Evolutionary conservation across 257 asterid species (phyloP).

Genomic region (Solanum commersonii): DNA sequence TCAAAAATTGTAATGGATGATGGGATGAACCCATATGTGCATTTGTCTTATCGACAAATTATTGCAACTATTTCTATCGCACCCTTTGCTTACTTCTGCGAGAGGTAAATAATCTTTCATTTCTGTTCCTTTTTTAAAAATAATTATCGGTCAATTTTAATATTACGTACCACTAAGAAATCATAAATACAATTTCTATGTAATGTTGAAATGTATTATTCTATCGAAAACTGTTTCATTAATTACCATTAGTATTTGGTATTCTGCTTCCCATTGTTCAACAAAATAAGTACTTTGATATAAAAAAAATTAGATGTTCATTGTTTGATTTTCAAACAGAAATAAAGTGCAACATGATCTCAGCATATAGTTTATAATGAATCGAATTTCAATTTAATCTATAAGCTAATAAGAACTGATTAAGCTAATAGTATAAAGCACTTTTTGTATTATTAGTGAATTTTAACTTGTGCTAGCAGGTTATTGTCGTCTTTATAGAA

Average conservation of each 20-base stretch:
- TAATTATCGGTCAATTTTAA: too few species aligned
- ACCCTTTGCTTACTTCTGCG: slow-evolving; percentile 73
- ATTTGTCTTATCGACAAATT: slow-evolving; percentile 76
- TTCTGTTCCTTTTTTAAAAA: neutral
- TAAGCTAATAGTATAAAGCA: neutral
- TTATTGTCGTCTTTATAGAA: neutral
- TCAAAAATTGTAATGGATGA: slow-evolving; percentile 83
- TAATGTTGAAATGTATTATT: neutral
- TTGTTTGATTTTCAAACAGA: neutral
- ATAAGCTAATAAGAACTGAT: neutral
- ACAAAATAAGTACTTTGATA: neutral
- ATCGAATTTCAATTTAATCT: neutral
- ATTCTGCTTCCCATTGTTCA: neutral
- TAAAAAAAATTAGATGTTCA: neutral
- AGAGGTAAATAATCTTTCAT: slow-evolving; percentile 39
- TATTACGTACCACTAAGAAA: neutral
- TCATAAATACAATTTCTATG: neutral
- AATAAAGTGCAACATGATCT: neutral
- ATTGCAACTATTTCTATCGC: slow-evolving; percentile 47
- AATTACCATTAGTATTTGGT: neutral
- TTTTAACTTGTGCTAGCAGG: neutral
- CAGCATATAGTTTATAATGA: neutral
- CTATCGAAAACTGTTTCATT: neutral
- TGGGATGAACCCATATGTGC: slow-evolving; percentile 83
- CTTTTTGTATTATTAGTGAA: too few species aligned